phyloP scores from a whole-genome alignment of 768 basidiomycete genomes.

The Amanita phalloides region DNA sequence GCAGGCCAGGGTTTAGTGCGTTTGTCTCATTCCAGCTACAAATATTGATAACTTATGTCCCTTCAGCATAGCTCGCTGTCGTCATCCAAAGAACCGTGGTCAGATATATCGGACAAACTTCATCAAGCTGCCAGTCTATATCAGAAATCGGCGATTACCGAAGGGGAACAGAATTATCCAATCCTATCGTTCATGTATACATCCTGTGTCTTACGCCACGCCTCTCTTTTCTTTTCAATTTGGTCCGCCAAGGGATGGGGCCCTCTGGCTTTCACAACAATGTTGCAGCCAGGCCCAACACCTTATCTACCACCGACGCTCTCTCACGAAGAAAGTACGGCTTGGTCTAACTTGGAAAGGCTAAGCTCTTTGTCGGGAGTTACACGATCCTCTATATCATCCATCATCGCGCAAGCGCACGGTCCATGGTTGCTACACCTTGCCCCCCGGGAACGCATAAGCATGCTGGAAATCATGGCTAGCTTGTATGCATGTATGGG shows the following conservation, averaged over 20 bases:
- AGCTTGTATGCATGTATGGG: slow-evolving; percentile 74
- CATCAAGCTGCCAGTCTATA: slow-evolving; percentile 56
- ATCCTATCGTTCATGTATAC: slow-evolving; percentile 59
- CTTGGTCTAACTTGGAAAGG: slow-evolving; percentile 48
- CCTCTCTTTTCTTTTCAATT: slow-evolving; percentile 63
- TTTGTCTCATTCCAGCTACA: slow-evolving; percentile 13
- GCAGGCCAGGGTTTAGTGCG: slow-evolving; percentile 61
- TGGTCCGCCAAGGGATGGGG: slow-evolving; percentile 91
- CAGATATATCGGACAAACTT: slow-evolving; percentile 65
- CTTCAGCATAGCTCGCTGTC: slow-evolving; percentile 44
- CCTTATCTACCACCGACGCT: slow-evolving; percentile 52
- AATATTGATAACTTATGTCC: slow-evolving; percentile 1
- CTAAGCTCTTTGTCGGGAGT: slow-evolving; percentile 62
- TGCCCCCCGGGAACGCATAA: slow-evolving; percentile 64
- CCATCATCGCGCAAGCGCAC: slow-evolving; percentile 59
- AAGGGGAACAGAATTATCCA: slow-evolving; percentile 49
- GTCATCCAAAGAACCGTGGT: slow-evolving; percentile 59
- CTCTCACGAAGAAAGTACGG: slow-evolving; percentile 30
- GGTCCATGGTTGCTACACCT: slow-evolving; percentile 85
- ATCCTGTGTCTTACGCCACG: slow-evolving; percentile 60
- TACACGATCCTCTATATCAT: slow-evolving; percentile 55
- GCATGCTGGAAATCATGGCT: slow-evolving; percentile 58
- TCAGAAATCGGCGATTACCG: slow-evolving; percentile 41
- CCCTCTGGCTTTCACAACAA: slow-evolving; percentile 59
- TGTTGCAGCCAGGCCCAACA: slow-evolving; percentile 56